phyloP scores from a whole-genome alignment of 352 stramenopile species.

The Pythium dissotocum region DNA sequence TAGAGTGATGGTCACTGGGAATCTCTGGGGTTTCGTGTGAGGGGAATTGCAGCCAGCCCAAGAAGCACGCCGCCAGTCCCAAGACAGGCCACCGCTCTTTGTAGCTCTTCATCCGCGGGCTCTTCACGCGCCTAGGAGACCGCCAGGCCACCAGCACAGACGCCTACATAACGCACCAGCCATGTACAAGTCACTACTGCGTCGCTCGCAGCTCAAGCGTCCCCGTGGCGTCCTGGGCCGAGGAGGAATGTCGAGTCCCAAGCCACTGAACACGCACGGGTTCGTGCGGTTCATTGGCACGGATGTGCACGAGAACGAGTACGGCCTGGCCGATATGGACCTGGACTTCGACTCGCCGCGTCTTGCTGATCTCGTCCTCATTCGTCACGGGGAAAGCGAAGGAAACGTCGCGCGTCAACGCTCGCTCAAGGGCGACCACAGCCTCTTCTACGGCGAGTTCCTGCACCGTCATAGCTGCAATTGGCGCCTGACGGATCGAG shows the following conservation, averaged over 20 bases:
- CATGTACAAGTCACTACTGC: constrained; percentile 32
- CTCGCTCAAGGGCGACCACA: constrained; percentile 83
- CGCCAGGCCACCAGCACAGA: not conserved
- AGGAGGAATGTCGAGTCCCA: not conserved
- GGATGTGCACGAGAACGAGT: constrained; percentile 18
- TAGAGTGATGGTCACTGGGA: constrained; percentile 32
- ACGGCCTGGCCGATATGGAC: constrained; percentile 3
- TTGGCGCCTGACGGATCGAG: constrained; percentile 87
- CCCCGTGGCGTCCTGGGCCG: constrained; percentile 14
- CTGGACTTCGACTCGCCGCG: constrained; percentile 43
- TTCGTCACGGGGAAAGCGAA: constrained; percentile 88
- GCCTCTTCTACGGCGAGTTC: constrained; percentile 86
- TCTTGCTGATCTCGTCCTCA: constrained; percentile 82
- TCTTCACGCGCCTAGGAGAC: not conserved
- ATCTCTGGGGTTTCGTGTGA: constrained; percentile 18
- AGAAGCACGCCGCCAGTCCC: not conserved
- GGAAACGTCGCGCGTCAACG: constrained; percentile 85
- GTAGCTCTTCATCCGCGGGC: not conserved
- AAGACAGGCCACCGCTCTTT: not conserved
- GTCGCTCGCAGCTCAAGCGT: constrained; percentile 28
- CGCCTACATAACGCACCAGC: not conserved
- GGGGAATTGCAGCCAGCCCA: constrained; percentile 24
- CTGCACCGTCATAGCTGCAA: constrained; percentile 88
- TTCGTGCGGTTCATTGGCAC: constrained; percentile 16
- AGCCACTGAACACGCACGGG: not conserved